These are phyloP conservation scores for Mrakia hoshinonis DNA, from an alignment of 768 basidiomycete genomes.

Conservation along the genomic window DNA sequence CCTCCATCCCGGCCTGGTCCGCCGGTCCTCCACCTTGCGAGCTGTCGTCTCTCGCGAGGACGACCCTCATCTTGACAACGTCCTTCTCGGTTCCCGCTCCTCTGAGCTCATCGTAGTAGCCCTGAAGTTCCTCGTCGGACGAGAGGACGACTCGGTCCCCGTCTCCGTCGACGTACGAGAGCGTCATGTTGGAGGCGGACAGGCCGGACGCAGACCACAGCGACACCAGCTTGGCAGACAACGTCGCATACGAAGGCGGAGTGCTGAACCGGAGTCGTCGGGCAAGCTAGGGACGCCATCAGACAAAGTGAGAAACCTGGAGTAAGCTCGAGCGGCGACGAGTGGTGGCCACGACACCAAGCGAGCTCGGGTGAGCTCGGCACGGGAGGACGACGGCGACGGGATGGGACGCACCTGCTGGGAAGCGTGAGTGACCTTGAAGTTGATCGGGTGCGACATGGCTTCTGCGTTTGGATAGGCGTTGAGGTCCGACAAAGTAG, in stretches of 20 bases:
- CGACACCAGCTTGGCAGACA: slow-evolving; percentile 10
- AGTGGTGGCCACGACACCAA: neutral
- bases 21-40: neutral
- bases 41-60: neutral
- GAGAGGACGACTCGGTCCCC: slow-evolving; percentile 22
- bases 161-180: slow-evolving; percentile 19
- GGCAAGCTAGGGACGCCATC: slow-evolving; percentile 9
- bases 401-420: neutral
- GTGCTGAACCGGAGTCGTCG: slow-evolving; percentile 21
- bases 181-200: slow-evolving; percentile 4
- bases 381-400: neutral
- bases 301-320: neutral
- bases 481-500: neutral
- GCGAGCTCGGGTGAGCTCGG: neutral
- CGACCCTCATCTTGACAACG: slow-evolving; percentile 18
- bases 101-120: slow-evolving; percentile 13
- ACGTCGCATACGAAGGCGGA: slow-evolving; percentile 13
- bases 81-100: slow-evolving; percentile 5
- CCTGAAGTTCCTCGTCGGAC: slow-evolving; percentile 22
- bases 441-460: neutral
- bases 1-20: neutral
- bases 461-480: neutral
- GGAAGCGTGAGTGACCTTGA: slow-evolving; percentile 8
- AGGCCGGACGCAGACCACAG: slow-evolving; percentile 16
- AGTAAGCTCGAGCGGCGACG: neutral